Conservation (phyloP, 352 stramenopile genomes). For the Phytophthora melonis region DNA sequence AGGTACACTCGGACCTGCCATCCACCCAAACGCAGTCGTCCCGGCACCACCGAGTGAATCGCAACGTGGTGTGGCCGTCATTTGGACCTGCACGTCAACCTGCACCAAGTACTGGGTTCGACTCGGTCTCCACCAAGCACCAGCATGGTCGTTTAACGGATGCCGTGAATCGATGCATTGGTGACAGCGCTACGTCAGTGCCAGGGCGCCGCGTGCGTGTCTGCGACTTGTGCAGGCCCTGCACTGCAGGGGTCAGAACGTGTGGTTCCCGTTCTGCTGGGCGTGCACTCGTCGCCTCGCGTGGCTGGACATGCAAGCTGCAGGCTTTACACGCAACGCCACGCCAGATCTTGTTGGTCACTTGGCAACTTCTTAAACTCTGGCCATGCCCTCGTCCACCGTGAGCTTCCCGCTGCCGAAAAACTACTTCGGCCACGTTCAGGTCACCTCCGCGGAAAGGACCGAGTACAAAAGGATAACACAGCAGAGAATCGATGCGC, state of each 20-base stretch:
- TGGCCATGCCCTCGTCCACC: constrained; percentile 11
- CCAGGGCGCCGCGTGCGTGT: neutral
- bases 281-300: constrained; percentile 20
- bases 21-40: neutral
- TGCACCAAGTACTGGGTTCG: constrained; percentile 7
- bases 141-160: neutral
- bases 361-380: constrained; percentile 6
- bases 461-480: constrained; percentile 40
- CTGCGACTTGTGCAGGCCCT: neutral
- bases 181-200: constrained; percentile 26
- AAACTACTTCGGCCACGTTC: constrained; percentile 37
- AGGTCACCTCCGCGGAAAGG: constrained; percentile 43
- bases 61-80: neutral
- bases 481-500: constrained; percentile 22
- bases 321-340: constrained; percentile 8
- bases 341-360: constrained; percentile 14
- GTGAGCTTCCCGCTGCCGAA: constrained; percentile 32
- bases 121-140: neutral
- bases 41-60: constrained; percentile 5
- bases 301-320: constrained; percentile 16
- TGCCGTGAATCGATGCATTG: neutral
- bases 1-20: neutral
- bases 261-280: constrained; percentile 22
- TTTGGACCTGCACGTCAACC: constrained; percentile 5
- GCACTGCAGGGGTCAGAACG: neutral